A percentile compares a stretch with the other conserved stretches of the same genome.
Evolutionary conservation across 2,329 filamentous ascomycete genomes (phyloP).

Genomic region (Acrocalymma vagum): DNA sequence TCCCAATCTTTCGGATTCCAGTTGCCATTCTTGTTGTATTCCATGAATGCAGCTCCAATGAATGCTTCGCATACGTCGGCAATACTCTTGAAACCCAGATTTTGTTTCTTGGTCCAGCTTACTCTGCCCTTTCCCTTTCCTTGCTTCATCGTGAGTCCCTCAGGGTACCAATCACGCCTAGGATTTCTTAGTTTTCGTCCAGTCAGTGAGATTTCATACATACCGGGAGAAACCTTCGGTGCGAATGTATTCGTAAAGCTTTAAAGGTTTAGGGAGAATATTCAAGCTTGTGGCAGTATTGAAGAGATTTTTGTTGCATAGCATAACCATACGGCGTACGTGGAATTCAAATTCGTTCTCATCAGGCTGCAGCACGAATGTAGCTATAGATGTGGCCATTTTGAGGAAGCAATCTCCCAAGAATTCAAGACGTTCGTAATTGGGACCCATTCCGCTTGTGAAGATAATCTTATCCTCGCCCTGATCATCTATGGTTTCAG

Average conservation of each 20-base stretch:
- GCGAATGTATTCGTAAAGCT: conserved; percentile 79
- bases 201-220: conserved; percentile 15
- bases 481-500: conserved; percentile 81
- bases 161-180: conserved; percentile 86
- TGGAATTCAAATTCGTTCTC: conserved; percentile 88
- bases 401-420: conserved; percentile 94
- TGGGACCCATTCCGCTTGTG: conserved; percentile 86
- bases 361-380: conserved; percentile 79
- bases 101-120: conserved; percentile 53
- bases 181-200: conserved; percentile 18
- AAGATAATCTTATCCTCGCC: conserved; percentile 73
- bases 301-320: conserved; percentile 92
- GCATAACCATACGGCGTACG: conserved; percentile 85
- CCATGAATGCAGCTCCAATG: conserved; percentile 82
- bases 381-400: conserved; percentile 89
- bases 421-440: conserved; percentile 95
- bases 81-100: conserved; percentile 84
- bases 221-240: conserved; percentile 81
- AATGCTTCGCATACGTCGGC: conserved; percentile 95
- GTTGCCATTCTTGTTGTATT: conserved; percentile 54
- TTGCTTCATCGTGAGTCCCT: conserved; percentile 74
- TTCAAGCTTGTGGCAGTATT: conserved; percentile 68
- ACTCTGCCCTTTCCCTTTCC: conserved; percentile 70
- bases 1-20: conserved; percentile 62
- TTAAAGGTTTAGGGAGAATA: conserved; percentile 55